A percentile compares a stretch with the other conserved stretches of the same genome.
phyloP scores from a whole-genome alignment of 371 early-diverging fungal species.

The Rhizopus microsporus region DNA sequence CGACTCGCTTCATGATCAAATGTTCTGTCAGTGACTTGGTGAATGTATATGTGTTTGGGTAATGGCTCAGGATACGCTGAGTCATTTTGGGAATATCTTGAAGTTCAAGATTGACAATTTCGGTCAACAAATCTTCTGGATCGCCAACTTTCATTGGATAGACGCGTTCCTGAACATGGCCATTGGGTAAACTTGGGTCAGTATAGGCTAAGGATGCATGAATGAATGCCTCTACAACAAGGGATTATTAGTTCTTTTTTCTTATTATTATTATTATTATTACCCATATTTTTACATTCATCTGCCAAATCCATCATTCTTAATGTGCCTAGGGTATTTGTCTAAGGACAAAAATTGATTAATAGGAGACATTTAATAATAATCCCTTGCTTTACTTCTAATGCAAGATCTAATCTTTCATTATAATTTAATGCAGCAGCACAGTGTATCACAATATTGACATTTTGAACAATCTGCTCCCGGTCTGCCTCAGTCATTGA shows the following conservation, averaged over 20 bases:
- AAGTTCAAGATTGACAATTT: conserved; percentile 53
- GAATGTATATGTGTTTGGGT: conserved; percentile 66
- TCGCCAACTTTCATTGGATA: conserved; percentile 64
- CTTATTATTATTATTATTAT: background rate
- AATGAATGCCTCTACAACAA: conserved; percentile 42
- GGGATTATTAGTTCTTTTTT: background rate
- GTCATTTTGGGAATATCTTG: conserved; percentile 57
- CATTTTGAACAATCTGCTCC: conserved; percentile 46
- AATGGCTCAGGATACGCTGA: conserved; percentile 42
- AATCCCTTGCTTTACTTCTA: conserved; percentile 46
- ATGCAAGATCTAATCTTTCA: conserved; percentile 58
- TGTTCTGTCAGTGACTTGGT: conserved; percentile 65
- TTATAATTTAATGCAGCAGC: conserved; percentile 67
- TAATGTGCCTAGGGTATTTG: conserved; percentile 63
- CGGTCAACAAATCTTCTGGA: conserved; percentile 52
- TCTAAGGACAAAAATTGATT: conserved; percentile 19
- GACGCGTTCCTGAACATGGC: conserved; percentile 55
- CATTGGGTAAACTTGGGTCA: conserved; percentile 48
- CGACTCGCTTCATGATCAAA: conserved; percentile 55
- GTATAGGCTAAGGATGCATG: conserved; percentile 51
- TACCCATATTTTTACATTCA: conserved; percentile 53
- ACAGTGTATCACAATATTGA: conserved; percentile 61
- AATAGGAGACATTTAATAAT: background rate
- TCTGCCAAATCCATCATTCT: conserved; percentile 63
- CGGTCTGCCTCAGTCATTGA: conserved; percentile 54